phyloP scores from a whole-genome alignment of 164 flowering plant genomes.

The Vitis amurensis region DNA sequence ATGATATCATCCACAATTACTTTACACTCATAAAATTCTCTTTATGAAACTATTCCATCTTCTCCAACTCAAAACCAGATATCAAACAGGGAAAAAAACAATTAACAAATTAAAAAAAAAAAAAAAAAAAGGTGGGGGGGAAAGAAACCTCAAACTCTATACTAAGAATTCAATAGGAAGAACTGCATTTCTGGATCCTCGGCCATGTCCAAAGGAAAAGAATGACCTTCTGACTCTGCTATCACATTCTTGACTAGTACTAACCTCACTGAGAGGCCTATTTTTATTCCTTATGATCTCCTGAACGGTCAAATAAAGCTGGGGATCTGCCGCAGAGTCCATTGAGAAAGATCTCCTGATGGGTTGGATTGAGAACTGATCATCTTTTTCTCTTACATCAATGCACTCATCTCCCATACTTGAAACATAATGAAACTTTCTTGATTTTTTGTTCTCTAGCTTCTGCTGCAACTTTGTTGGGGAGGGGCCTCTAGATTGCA shows the following conservation, averaged over 20 bases:
- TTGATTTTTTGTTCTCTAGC: slow-evolving; percentile 9
- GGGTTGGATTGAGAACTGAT: slow-evolving; percentile 29
- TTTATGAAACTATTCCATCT: not conserved
- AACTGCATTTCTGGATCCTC: slow-evolving; percentile 22
- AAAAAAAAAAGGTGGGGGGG: not conserved
- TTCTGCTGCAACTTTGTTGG: slow-evolving; percentile 19
- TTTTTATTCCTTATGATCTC: slow-evolving; percentile 9
- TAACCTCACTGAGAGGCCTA: not conserved
- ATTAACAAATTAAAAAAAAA: not conserved
- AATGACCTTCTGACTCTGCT: slow-evolving; percentile 14
- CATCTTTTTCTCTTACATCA: slow-evolving; percentile 30
- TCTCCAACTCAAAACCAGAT: not conserved
- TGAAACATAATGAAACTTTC: slow-evolving; percentile 26
- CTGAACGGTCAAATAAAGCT: slow-evolving; percentile 29
- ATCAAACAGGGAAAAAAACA: not conserved
- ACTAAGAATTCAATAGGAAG: slow-evolving; percentile 19
- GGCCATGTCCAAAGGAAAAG: slow-evolving; percentile 20
- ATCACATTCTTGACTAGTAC: slow-evolving; percentile 14
- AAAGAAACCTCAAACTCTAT: not conserved
- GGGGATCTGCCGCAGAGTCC: slow-evolving; percentile 35
- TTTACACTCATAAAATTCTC: slow-evolving; percentile 1
- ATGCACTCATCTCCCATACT: slow-evolving; percentile 53
- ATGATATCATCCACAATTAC: slow-evolving; percentile 7
- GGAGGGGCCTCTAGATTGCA: slow-evolving; percentile 7
- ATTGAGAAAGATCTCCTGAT: slow-evolving; percentile 42